Conservation (phyloP, 2,329 filamentous ascomycete genomes). For the Nothomitra cinnamomea region DNA sequence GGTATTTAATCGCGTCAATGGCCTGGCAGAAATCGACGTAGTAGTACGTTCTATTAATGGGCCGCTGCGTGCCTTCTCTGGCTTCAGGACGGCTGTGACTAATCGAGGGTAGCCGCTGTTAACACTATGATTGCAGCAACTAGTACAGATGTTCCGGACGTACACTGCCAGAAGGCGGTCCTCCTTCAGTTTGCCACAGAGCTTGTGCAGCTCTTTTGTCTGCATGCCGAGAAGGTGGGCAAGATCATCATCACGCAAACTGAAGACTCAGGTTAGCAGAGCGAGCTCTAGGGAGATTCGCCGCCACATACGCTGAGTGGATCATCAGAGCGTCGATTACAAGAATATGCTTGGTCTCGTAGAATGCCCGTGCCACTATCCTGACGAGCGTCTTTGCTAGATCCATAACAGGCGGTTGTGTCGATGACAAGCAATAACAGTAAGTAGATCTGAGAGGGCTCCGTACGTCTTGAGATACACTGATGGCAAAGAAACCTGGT, state of each 20-base stretch:
- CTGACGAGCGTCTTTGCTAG: constrained; percentile 65
- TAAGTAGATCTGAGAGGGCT: too few species aligned
- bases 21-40: constrained; percentile 91
- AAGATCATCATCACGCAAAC: constrained; percentile 73
- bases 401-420: constrained; percentile 29
- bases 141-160: constrained; percentile 17
- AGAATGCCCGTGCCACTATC: constrained; percentile 73
- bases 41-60: constrained; percentile 82
- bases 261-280: constrained; percentile 18
- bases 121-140: constrained; percentile 5
- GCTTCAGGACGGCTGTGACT: constrained; percentile 60
- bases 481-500: not conserved
- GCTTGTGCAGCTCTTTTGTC: constrained; percentile 77
- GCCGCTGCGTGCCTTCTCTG: constrained; percentile 64
- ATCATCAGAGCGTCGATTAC: constrained; percentile 65
- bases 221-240: constrained; percentile 78
- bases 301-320: constrained; percentile 43
- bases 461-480: too few species aligned
- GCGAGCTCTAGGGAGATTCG: constrained; percentile 1
- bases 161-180: constrained; percentile 74
- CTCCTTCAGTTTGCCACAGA: constrained; percentile 70
- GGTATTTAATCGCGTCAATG: constrained; percentile 93
- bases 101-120: constrained; percentile 10
- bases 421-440: too few species aligned
- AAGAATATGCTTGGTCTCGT: constrained; percentile 67